phyloP scores from a whole-genome alignment of 2,329 filamentous ascomycete species.

The Fusarium gaditjirri region DNA sequence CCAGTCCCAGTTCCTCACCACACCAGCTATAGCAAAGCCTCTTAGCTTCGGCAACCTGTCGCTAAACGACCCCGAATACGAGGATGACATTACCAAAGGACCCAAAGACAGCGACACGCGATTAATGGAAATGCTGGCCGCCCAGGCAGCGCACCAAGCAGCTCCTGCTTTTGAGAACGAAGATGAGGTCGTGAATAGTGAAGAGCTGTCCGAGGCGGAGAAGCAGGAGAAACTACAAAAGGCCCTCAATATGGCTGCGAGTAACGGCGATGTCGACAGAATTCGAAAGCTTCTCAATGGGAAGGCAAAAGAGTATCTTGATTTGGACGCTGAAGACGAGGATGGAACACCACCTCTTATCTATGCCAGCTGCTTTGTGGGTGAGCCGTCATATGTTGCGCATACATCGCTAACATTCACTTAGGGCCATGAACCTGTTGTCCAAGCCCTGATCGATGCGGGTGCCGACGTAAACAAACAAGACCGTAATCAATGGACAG shows the following conservation, averaged over 20 bases:
- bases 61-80: conserved; percentile 82
- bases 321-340: conserved; percentile 89
- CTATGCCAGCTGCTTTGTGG: conserved; percentile 96
- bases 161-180: conserved; percentile 80
- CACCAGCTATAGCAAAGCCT: conserved; percentile 84
- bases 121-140: conserved; percentile 94
- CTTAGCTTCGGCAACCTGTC: conserved; percentile 84
- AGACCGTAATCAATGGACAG: conserved; percentile 96
- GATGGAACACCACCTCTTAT: conserved; percentile 97
- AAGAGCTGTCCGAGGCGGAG: conserved; percentile 77
- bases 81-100: conserved; percentile 65
- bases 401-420: conserved; percentile 2
- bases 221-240: conserved; percentile 87
- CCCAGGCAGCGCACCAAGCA: conserved; percentile 85
- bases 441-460: conserved; percentile 83
- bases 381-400: conserved; percentile 46
- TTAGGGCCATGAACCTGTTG: conserved; percentile 88
- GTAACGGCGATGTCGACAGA: conserved; percentile 90
- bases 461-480: conserved; percentile 92
- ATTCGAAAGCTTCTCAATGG: conserved; percentile 81
- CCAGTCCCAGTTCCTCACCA: conserved; percentile 94
- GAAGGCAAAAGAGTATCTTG: conserved; percentile 77
- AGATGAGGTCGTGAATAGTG: conserved; percentile 79
- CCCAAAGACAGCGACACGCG: conserved; percentile 82
- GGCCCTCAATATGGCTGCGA: conserved; percentile 91